Percentiles rank a stretch among this genome's conserved stretches.
Evolutionary conservation across 257 asterid species (phyloP).

Genomic region (Misopates orontium): DNA sequence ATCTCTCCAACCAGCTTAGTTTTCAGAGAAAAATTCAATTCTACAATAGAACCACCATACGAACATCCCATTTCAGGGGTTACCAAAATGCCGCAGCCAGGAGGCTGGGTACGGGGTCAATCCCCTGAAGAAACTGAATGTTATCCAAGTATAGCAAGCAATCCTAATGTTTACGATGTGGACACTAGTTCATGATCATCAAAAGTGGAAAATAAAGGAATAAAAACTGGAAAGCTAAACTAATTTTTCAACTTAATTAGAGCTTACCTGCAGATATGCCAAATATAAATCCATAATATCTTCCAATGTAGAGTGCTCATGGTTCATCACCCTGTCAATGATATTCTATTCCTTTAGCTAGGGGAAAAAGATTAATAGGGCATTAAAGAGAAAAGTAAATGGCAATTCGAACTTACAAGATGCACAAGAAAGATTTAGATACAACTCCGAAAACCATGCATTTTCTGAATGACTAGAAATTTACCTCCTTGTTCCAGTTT

Average conservation of each 20-base stretch:
- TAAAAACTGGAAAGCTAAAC: neutral
- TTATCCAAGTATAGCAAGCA: constrained; percentile 19
- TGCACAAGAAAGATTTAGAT: neutral
- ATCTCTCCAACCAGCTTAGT: neutral
- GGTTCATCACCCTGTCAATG: constrained; percentile 54
- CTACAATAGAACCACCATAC: no score
- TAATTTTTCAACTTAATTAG: constrained; percentile 20
- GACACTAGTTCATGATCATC: constrained; percentile 1
- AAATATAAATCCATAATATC: constrained; percentile 86
- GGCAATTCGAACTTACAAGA: constrained; percentile 11
- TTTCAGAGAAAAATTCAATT: no score
- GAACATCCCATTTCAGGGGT: neutral
- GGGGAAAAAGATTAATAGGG: neutral
- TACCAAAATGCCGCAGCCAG: constrained; percentile 1
- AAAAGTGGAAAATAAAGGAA: constrained; percentile 5
- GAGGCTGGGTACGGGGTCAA: neutral
- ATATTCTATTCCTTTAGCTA: constrained; percentile 27
- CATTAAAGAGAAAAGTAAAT: neutral
- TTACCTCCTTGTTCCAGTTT: neutral
- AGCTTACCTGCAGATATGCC: constrained; percentile 84
- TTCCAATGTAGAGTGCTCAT: constrained; percentile 60
- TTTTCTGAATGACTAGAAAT: constrained; percentile 8
- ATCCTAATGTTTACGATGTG: constrained; percentile 12
- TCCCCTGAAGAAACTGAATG: neutral
- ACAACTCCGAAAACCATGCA: constrained; percentile 10